Conservation (phyloP, 208 protist genomes). For the Vickermania ingenoplastis region DNA sequence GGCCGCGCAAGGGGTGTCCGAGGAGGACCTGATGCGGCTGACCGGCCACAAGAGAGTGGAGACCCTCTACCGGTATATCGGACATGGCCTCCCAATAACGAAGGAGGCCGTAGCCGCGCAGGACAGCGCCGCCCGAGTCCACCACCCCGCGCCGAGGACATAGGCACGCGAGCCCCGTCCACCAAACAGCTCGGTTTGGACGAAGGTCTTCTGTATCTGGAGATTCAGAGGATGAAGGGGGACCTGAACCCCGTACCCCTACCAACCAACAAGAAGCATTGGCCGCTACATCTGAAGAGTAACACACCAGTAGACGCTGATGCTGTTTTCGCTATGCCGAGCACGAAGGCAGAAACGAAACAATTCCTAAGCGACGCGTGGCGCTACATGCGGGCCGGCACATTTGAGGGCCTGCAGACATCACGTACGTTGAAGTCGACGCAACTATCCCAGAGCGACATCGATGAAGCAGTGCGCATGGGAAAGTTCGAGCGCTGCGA, state of each 20-base stretch:
- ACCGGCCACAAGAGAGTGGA: not conserved
- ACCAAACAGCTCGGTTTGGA: not conserved
- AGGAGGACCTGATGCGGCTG: conserved; percentile 1
- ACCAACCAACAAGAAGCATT: not conserved
- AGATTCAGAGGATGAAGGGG: not conserved
- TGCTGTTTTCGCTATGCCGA: conserved; percentile 1
- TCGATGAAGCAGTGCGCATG: not conserved
- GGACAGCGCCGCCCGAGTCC: not conserved
- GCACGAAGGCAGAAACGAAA: not conserved
- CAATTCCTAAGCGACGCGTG: not conserved
- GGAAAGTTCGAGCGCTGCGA: not conserved
- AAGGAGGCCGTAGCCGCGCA: not conserved
- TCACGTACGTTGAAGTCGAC: conserved; percentile 1
- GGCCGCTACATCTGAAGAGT: conserved; percentile 1
- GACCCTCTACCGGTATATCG: not conserved
- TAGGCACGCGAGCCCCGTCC: not conserved
- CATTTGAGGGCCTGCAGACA: not conserved
- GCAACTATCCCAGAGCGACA: not conserved
- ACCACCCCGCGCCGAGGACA: conserved; percentile 1
- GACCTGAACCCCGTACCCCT: not conserved
- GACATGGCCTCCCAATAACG: conserved; percentile 1
- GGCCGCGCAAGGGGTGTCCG: conserved; percentile 1
- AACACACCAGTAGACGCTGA: too few species aligned
- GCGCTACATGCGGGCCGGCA: not conserved
- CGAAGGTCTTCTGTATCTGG: not conserved